These are phyloP conservation scores for Chalciporus pseudorubinellus DNA, from an alignment of 768 basidiomycete genomes.

Conservation along the genomic window DNA sequence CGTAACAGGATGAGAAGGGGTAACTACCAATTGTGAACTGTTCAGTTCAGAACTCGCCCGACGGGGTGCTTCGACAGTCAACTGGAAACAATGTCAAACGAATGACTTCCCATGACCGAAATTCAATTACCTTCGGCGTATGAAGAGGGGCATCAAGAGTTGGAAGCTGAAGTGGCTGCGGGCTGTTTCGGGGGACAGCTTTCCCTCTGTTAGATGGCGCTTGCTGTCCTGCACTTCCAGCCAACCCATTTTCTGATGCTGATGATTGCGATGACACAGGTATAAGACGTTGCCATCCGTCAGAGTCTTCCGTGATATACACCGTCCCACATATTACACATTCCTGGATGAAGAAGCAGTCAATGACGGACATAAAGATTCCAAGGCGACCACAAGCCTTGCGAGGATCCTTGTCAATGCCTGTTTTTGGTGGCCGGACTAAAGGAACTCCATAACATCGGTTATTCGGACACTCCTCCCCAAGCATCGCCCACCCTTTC, in stretches of 20 bases:
- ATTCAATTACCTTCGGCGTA: slow-evolving; percentile 27
- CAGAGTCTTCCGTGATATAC: slow-evolving; percentile 56
- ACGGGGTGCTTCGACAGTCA: slow-evolving; percentile 19
- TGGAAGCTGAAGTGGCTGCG: slow-evolving; percentile 33
- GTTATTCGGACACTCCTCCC: slow-evolving; percentile 72
- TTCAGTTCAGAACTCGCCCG: slow-evolving; percentile 14
- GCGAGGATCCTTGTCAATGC: slow-evolving; percentile 57
- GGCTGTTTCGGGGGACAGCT: slow-evolving; percentile 18
- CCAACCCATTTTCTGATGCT: slow-evolving; percentile 1
- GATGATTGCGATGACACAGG: slow-evolving; percentile 19
- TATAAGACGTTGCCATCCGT: slow-evolving; percentile 48
- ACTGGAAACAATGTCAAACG: slow-evolving; percentile 16
- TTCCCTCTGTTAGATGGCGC: slow-evolving; percentile 11
- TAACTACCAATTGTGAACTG: slow-evolving; percentile 17
- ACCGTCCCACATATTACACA: slow-evolving; percentile 73
- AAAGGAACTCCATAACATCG: slow-evolving; percentile 81
- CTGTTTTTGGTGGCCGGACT: slow-evolving; percentile 68
- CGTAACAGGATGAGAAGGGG: not conserved
- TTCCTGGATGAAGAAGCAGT: slow-evolving; percentile 46
- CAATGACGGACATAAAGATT: not conserved
- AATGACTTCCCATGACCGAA: not conserved
- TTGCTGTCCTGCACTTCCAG: slow-evolving; percentile 4
- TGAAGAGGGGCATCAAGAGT: slow-evolving; percentile 31
- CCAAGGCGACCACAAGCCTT: slow-evolving; percentile 46
- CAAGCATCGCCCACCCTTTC: slow-evolving; percentile 88